Evolutionary conservation across 2,329 filamentous ascomycete genomes (phyloP), one percentile per base, ranked within the genome.

Genomic region (Phialophora expanda): DNA sequence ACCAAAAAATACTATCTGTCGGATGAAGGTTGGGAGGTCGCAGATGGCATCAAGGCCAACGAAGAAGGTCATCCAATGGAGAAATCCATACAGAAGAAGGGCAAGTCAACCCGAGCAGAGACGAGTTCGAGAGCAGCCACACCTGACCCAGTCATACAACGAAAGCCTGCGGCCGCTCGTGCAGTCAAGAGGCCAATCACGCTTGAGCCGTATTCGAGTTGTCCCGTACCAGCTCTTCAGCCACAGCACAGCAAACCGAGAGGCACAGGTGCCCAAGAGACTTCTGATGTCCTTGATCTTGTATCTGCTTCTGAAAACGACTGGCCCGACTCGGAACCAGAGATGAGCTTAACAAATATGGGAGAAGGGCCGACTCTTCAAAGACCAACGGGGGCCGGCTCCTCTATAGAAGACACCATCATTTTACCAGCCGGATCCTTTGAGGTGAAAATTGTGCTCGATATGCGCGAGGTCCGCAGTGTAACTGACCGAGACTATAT

Each of bases 1-100:
- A 76, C 87, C 20, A 85, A 87, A 66, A 86, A 84, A 69, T 95
- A 93, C 74, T 82, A 83, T 1, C 78, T 95, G 41, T 92, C 90
- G 0, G 90, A 93, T 34, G 89, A 91, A 66, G 91, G 91, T 3
- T 91, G 90, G 88, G 89, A 92, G 57, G 86, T 91, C 60, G 90
- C 88, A 1, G 85, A 82, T 56, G 83, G 86, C 3, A 70, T 72
- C 41, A 61, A 66, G 44, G 66, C 67, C 7, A 66, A 58, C 14
- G 9, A 58, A 26, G 61, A 62, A 6, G 67, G 67, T 30, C 44
- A 53, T 12, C 32, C 22, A 3, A 34, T 56, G 11, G 30, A 50
- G n/a, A 59, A 59, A 41, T 9, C 46, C n/a, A 64, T 48, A 26
- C 50, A 26, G 30, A 48, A 46, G 28, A 51, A 59, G 17, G 48